Base-by-base conservation (phyloP, 306 rosid species). In the Psophocarpus tetragonolobus region DNA sequence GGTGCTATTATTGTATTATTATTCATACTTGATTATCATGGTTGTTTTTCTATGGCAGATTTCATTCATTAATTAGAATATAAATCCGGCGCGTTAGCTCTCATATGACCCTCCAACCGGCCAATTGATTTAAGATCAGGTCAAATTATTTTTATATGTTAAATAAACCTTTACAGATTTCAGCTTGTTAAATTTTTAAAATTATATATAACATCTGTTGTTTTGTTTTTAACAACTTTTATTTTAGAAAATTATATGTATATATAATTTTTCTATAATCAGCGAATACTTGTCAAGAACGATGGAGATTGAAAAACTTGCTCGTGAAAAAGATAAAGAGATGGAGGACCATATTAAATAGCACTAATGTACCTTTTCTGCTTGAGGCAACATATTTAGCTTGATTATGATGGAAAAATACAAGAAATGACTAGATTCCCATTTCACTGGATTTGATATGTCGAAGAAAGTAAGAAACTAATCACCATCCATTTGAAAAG, bases 361-460 rank as follows among this genome's bases (percentile, higher is more conserved):
- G 30, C 38, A 33, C 18, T 45, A 83, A 83, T 68, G 74, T 10
- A 50, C 44, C 81, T 79, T 79, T 78, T 79, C 38, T 50, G 53
- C 36, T 41, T 51, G 82, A 67, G 72, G 57, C 72, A 63, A 70
- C 50, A 75, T 33, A 75, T 53, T 79, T 70, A 64, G 78, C 50
- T 74, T 71, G 35, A 75, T 24, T 75, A 56, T 32, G 61, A 62
- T 70, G 63, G 84, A 74, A 79, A 73, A 75, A 62, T 76, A 64
- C 80, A 75, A 50, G 44, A 75, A 80, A 84, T 80, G 84, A 84
- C 84, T 84, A 84, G 87, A 84, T 84, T 75, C 84, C 84, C 84
- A 84, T 84, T 80, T 80, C 75, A 18, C 17, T 57, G 74, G 78
- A 80, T 80, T 84, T 72, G 79, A 63, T 80, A 74, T 26, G 79